Conservation (phyloP, 2,329 filamentous ascomycete genomes). For the Aureobasidium vineae region DNA sequence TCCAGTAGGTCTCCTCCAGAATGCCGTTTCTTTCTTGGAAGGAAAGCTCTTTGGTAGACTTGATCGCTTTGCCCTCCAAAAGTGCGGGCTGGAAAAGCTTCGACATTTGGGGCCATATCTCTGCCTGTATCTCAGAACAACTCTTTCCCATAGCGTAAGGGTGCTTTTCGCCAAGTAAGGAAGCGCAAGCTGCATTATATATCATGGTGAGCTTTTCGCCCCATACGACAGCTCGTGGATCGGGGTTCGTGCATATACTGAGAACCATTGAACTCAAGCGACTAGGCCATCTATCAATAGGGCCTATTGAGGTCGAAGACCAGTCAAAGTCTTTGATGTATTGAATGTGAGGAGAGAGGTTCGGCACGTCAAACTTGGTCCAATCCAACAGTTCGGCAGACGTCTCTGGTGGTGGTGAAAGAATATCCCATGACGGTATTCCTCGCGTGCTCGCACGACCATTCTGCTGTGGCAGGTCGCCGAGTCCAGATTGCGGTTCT, state of each 20-base stretch:
- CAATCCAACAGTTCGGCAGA: conserved; percentile 31
- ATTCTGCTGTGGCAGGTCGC: neutral
- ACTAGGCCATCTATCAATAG: conserved; percentile 34
- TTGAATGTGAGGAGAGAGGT: conserved; percentile 32
- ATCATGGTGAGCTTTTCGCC: conserved; percentile 36
- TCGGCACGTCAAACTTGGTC: conserved; percentile 32
- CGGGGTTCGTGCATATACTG: conserved; percentile 36
- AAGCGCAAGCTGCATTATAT: conserved; percentile 40
- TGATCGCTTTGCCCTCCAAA: conserved; percentile 29
- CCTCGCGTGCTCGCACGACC: neutral
- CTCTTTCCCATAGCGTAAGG: conserved; percentile 30
- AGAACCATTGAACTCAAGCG: conserved; percentile 32
- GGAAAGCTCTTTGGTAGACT: conserved; percentile 31
- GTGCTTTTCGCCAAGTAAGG: conserved; percentile 37
- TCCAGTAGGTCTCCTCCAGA: conserved; percentile 36
- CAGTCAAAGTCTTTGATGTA: conserved; percentile 36
- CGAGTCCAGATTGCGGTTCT: neutral
- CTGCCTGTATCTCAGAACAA: conserved; percentile 22
- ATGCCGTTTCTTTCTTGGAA: conserved; percentile 33
- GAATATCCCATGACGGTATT: neutral
- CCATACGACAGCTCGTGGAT: conserved; percentile 36
- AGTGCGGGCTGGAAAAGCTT: conserved; percentile 31
- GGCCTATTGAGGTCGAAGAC: conserved; percentile 34
- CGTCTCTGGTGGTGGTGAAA: neutral
- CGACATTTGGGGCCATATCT: conserved; percentile 26